Conservation (phyloP, 352 stramenopile species). For the Phytophthora syringae region DNA sequence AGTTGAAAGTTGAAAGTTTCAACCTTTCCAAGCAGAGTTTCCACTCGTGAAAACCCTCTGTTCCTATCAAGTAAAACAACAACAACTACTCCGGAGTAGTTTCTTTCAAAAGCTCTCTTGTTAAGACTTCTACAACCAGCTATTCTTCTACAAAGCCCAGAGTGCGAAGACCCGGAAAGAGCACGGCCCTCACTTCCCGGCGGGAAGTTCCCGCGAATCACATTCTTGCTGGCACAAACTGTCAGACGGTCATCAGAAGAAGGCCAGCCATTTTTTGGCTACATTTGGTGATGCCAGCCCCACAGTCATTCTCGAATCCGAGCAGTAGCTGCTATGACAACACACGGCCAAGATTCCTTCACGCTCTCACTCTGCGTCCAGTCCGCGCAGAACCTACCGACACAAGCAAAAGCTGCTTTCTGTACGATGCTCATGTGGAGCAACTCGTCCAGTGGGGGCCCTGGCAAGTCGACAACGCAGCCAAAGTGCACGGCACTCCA, state of each 20-base stretch:
- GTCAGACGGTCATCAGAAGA: neutral
- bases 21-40: too few relatives aligned
- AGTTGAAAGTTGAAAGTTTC: too few relatives aligned
- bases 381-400: slow-evolving; percentile 18
- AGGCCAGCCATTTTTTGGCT: slow-evolving; percentile 23
- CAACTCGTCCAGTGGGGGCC: slow-evolving; percentile 6
- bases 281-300: slow-evolving; percentile 9
- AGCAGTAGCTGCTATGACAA: slow-evolving; percentile 6
- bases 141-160: too few relatives aligned
- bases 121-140: too few relatives aligned
- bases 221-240: neutral
- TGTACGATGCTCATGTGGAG: slow-evolving; percentile 30
- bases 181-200: too few relatives aligned
- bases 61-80: too few relatives aligned
- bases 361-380: slow-evolving; percentile 15
- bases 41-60: too few relatives aligned
- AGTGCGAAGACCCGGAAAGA: too few relatives aligned
- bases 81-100: too few relatives aligned
- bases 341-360: slow-evolving; percentile 13
- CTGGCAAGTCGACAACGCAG: neutral
- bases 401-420: slow-evolving; percentile 12
- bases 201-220: slow-evolving; percentile 8
- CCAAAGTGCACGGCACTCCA: slow-evolving; percentile 30
- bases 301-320: slow-evolving; percentile 15
- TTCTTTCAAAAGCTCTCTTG: too few relatives aligned